Evolutionary conservation across 306 rosid genomes (phyloP).

Genomic region (Prunus persica): Prunus_persica_NCBIv2 NC_034011.1:17998001-17998500

Average conservation of each 20-base stretch:
- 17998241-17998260: constrained; percentile 31
- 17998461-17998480: constrained; percentile 35
- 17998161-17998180: constrained; percentile 29
- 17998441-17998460: constrained; percentile 39
- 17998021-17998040: neutral
- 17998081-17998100: neutral
- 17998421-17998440: constrained; percentile 81
- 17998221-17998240: constrained; percentile 14
- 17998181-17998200: constrained; percentile 40
- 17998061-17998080: neutral
- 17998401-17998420: constrained; percentile 37
- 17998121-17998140: constrained; percentile 1
- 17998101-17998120: neutral
- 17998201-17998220: constrained; percentile 31
- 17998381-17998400: neutral
- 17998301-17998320: constrained; percentile 61
- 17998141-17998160: constrained; percentile 3
- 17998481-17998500: constrained; percentile 49
- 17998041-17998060: neutral
- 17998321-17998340: constrained; percentile 48
- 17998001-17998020: neutral
- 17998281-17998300: constrained; percentile 16
- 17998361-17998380: constrained; percentile 30
- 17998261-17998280: constrained; percentile 2
- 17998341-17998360: constrained; percentile 86